Evolutionary conservation across 108 stramenopile genomes (phyloP).

Genomic region (Hondaea fermentalgiana): DNA sequence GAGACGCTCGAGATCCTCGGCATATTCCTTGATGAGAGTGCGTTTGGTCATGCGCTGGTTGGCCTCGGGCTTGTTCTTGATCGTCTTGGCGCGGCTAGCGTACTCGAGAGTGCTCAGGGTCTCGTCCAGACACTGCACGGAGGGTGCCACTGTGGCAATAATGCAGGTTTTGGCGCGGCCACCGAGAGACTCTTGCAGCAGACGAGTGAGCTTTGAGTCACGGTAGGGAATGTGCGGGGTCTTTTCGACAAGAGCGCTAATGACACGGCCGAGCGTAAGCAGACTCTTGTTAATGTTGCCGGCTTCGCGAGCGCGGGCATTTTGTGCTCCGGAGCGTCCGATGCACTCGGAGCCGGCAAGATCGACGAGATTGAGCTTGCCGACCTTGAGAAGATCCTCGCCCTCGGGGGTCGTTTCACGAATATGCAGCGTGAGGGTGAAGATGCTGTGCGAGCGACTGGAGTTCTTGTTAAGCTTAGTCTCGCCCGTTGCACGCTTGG

Average conservation of each 20-base stretch:
- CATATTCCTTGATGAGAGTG: slow-evolving; percentile 48
- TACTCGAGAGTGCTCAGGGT: slow-evolving; percentile 52
- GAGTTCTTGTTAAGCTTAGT: slow-evolving; percentile 50
- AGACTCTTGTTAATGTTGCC: slow-evolving; percentile 45
- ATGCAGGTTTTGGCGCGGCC: slow-evolving; percentile 58
- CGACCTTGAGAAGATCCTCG: slow-evolving; percentile 46
- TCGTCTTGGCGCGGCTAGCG: slow-evolving; percentile 46
- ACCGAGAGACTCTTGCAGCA: slow-evolving; percentile 54
- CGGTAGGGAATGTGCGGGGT: slow-evolving; percentile 56
- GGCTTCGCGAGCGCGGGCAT: slow-evolving; percentile 17
- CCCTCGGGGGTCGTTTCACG: slow-evolving; percentile 51
- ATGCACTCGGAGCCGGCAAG: slow-evolving; percentile 62
- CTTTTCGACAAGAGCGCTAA: slow-evolving; percentile 59
- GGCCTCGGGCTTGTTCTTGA: slow-evolving; percentile 52
- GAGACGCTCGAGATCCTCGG: slow-evolving; percentile 37
- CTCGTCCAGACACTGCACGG: slow-evolving; percentile 42
- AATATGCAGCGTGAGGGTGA: slow-evolving; percentile 55
- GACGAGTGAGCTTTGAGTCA: slow-evolving; percentile 58
- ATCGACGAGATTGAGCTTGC: slow-evolving; percentile 60
- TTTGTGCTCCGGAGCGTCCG: slow-evolving; percentile 48
- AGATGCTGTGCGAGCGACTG: slow-evolving; percentile 48
- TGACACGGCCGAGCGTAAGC: slow-evolving; percentile 58
- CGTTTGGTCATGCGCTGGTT: slow-evolving; percentile 52
- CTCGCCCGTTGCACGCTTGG: slow-evolving; percentile 50
- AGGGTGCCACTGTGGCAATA: slow-evolving; percentile 54